A percentile compares a stretch with the other conserved stretches of the same genome.
Evolutionary conservation across 1,284 basidiomycete species (phyloP).

Genomic region (Takashimella koratensis): DNA sequence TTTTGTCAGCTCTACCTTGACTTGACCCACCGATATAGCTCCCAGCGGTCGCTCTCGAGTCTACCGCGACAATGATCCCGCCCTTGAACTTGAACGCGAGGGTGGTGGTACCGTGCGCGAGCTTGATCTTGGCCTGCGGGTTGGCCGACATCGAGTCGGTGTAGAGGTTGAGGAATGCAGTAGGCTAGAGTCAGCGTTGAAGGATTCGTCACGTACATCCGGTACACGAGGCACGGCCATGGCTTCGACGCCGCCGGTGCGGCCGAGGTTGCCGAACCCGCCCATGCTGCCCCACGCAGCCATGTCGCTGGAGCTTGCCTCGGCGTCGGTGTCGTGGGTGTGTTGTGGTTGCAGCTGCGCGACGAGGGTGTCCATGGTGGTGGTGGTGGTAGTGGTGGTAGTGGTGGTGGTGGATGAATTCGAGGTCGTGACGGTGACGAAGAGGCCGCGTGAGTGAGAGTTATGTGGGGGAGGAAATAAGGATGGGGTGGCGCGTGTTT

Average conservation of each 20-base stretch:
- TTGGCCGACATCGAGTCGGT: slow-evolving; percentile 85
- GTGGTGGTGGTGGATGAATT: neutral
- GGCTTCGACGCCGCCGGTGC: slow-evolving; percentile 35
- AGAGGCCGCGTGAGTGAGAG: slow-evolving; percentile 12
- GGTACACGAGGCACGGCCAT: slow-evolving; percentile 45
- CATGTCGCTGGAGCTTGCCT: slow-evolving; percentile 52
- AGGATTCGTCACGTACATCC: slow-evolving; percentile 35
- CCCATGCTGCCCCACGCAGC: slow-evolving; percentile 73
- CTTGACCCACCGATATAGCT: slow-evolving; percentile 79
- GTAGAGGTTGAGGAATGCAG: slow-evolving; percentile 79
- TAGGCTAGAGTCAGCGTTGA: slow-evolving; percentile 59
- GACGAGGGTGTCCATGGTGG: slow-evolving; percentile 71
- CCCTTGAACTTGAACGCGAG: slow-evolving; percentile 95
- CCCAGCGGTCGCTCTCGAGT: slow-evolving; percentile 95
- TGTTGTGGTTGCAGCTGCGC: slow-evolving; percentile 58
- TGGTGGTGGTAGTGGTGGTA: neutral
- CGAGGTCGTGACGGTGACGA: neutral
- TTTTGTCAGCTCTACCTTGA: slow-evolving; percentile 36
- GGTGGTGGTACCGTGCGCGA: slow-evolving; percentile 97
- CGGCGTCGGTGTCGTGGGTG: slow-evolving; percentile 59
- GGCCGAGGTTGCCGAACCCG: slow-evolving; percentile 61
- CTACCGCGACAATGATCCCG: slow-evolving; percentile 96
- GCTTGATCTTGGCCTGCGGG: slow-evolving; percentile 92
- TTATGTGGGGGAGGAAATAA: no score
- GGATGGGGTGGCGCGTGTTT: neutral